Evolutionary conservation across 192 early-diverging fungal genomes (phyloP), one percentile per base, ranked within the genome.

Genomic region (Globomyces pollinis-pini): DNA sequence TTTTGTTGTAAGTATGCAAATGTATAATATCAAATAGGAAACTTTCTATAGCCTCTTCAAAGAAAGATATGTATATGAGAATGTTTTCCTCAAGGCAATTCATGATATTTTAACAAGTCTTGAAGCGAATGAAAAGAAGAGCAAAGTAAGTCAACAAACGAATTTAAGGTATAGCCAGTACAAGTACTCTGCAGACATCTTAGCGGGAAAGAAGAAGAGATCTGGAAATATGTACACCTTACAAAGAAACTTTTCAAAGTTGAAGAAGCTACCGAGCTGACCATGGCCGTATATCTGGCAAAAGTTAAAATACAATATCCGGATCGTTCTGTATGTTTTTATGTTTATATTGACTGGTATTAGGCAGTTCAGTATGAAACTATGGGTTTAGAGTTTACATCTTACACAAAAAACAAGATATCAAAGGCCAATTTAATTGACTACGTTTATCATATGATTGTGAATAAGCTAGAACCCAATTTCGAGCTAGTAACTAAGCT

Each of bases 151-250:
- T 44, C 2, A 2, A n/a, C n/a, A n/a, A n/a, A n/a, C n/a, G n/a
- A n/a, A n/a, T 18, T 47, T 21, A 3, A 11, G 28, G 31, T 30
- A 4, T 44, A 70, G 65, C n/a, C 39, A 32, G 70, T 73, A 0
- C 28, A 43, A 0, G 52, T 78, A 0, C 75, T 75, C 43, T 61
- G 66, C 21, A 60, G 52, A 15, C 73, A 75, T 57, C 60, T 79
- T 11, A 55, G 55, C 38, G 68, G 71, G 1, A 39, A 76, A 9
- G 71, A 77, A 26, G 74, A 77, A 63, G 59, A 59, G 13, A 47
- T 66, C 26, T 79, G 77, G 77, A 79, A 79, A 47, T 79, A 79
- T 54, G 16, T 79, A 11, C 60, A 59, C 15, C 50, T 78, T 23
- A 61, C 60, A 2, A 33, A 59, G 16, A 64, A 71, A 39, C 56